Percentiles rank a stretch among this genome's conserved stretches.
Conservation (phyloP, 306 rosid species). For the Pyrus bretschneideri region DNA sequence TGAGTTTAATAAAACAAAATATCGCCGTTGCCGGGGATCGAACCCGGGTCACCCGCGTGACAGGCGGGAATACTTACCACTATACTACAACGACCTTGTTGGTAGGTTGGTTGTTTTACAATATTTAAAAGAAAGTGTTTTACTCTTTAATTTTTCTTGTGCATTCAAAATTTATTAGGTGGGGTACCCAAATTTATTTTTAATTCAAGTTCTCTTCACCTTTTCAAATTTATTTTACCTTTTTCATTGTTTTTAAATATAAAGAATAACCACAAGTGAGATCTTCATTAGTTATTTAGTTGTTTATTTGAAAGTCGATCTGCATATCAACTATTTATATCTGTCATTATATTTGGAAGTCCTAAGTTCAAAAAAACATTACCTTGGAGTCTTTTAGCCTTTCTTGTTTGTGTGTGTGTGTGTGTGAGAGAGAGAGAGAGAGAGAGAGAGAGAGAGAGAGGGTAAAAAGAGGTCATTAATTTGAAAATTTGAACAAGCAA, state of each 20-base stretch:
- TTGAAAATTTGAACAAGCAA: constrained; percentile 12
- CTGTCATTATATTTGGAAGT: background rate
- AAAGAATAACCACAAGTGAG: too few species aligned
- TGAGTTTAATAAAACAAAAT: background rate
- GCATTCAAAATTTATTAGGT: too few species aligned
- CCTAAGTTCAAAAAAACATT: background rate
- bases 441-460: background rate
- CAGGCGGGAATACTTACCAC: constrained; percentile 40
- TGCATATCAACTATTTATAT: too few species aligned
- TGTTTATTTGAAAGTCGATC: too few species aligned
- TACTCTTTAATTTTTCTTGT: background rate
- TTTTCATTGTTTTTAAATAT: too few species aligned
- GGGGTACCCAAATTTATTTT: too few species aligned
- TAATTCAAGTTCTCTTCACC: background rate
- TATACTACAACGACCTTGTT: constrained; percentile 33
- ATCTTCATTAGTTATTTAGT: too few species aligned
- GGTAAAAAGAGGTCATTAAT: background rate
- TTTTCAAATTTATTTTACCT: background rate
- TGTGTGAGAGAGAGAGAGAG: too few species aligned
- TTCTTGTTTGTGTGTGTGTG: background rate
- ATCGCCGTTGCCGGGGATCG: constrained; percentile 38
- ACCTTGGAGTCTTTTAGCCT: background rate
- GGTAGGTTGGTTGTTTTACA: rapidly evolving
- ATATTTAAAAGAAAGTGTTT: background rate
- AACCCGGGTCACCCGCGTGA: constrained; percentile 40